Conservation (phyloP, 1,284 basidiomycete genomes). For the Rhizoctonia solani region DNA sequence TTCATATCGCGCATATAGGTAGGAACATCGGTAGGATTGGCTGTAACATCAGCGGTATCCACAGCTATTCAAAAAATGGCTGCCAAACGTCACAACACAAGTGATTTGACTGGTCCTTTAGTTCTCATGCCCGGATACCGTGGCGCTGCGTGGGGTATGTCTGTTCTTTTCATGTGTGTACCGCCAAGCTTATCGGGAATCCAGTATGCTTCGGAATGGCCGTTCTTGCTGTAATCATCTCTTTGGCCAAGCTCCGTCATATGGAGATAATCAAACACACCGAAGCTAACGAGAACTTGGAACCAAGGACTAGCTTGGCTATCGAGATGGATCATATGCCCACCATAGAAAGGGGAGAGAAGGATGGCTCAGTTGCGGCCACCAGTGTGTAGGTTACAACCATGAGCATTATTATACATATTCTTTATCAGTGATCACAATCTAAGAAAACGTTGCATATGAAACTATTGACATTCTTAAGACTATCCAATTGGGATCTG, state of each 20-base stretch:
- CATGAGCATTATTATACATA: too few relatives aligned
- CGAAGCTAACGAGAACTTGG: constrained; percentile 1
- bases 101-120: constrained; percentile 4
- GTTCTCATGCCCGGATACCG: constrained; percentile 32
- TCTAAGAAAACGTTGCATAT: too few relatives aligned
- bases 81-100: constrained; percentile 12
- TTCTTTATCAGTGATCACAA: too few relatives aligned
- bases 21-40: constrained; percentile 35
- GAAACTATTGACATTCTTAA: too few relatives aligned
- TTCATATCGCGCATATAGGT: constrained; percentile 18
- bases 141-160: constrained; percentile 29
- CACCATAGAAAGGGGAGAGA: neutral
- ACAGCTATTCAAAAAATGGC: constrained; percentile 12
- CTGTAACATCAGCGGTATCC: constrained; percentile 36
- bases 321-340: constrained; percentile 23
- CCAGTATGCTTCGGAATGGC: constrained; percentile 28
- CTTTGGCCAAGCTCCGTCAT: constrained; percentile 13
- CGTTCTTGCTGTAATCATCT: constrained; percentile 6
- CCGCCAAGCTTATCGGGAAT: neutral
- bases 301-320: constrained; percentile 29
- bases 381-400: constrained; percentile 1
- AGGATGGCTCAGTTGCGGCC: neutral
- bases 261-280: constrained; percentile 27
- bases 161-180: neutral
- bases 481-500: too few relatives aligned